Evolutionary conservation across 2,329 filamentous ascomycete species (phyloP), one percentile per base, ranked within the genome.

Genomic region (Huntiella omanensis): DNA sequence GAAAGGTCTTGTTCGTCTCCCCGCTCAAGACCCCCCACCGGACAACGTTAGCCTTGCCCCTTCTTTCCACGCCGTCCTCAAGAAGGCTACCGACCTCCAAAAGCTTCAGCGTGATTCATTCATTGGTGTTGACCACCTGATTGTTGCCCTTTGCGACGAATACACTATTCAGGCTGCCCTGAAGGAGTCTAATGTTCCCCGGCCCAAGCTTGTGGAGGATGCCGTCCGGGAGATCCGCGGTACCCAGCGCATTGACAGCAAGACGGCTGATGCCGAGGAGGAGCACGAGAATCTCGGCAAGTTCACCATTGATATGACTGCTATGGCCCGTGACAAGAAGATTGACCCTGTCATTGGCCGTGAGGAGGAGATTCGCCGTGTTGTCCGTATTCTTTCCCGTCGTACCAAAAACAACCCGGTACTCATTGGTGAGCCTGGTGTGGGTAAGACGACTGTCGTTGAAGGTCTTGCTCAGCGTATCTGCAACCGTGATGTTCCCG

Each of bases 321-420:
- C 83, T 43, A 80, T 95, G 78, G 91, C 91, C 50, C 74, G 87
- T 60, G 91, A 98, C 66, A 92, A 92, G 60, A 96, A 96, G 65
- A 87, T 96, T 49, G 88, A 96, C 60, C 88, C 88, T 2, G 88
- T 96, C 60, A 96, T 96, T 63, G 88, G 88, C 37, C 76, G 88
- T 64, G 88, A 96, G 60, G 88, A 95, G 58, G 91, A 96, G 61
- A 95, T 95, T 56, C 73, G 88, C 57, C 73, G 88, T 57, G 87
- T 94, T 17, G 77, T 96, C 54, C 79, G 88, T 49, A 96, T 96
- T 53, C 68, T 96, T 52, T 93, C 86, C 33, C 74, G 91, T 60
- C 75, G 88, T 58, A 96, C 88, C 51, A 96, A 96, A 73, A 96
- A 98, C 70, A 98, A 98, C 63, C 91, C 91, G 1, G 88, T 96